Evolutionary conservation across 441 rosid species (phyloP).

Genomic region (Breynia disticha): DNA sequence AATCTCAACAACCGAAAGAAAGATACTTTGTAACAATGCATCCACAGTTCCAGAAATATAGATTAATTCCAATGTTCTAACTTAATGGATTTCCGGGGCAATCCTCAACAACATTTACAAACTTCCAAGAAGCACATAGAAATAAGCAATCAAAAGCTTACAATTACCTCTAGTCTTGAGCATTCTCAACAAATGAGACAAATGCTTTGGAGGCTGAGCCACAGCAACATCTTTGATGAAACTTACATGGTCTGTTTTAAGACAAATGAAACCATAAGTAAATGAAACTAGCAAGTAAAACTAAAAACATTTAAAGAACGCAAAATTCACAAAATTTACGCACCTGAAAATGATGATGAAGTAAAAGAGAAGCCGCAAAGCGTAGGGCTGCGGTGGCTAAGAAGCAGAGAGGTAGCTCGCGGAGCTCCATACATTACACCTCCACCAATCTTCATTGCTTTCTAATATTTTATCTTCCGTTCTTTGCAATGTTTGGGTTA

Average conservation of each 20-base stretch:
- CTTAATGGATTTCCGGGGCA: not conserved
- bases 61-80: too few relatives aligned
- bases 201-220: constrained; percentile 57
- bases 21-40: too few relatives aligned
- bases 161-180: constrained; percentile 50
- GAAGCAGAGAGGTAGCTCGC: constrained; percentile 27
- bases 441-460: constrained; percentile 27
- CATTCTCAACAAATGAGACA: constrained; percentile 43
- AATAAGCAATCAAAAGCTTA: not conserved
- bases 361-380: constrained; percentile 29
- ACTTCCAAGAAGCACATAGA: not conserved
- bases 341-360: constrained; percentile 31
- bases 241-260: constrained; percentile 37
- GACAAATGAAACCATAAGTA: not conserved
- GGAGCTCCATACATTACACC: constrained; percentile 26
- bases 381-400: constrained; percentile 18
- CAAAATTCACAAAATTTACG: not conserved
- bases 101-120: not conserved
- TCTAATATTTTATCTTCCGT: not conserved
- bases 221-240: constrained; percentile 64
- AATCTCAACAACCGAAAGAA: too few relatives aligned
- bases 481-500: too few relatives aligned
- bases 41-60: too few relatives aligned
- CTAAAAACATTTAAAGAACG: not conserved
- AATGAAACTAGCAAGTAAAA: not conserved